A percentile compares a stretch with the other conserved stretches of the same genome.
phyloP scores from a whole-genome alignment of 2,329 filamentous ascomycete genomes.

The Penicillium brevicompactum region DNA sequence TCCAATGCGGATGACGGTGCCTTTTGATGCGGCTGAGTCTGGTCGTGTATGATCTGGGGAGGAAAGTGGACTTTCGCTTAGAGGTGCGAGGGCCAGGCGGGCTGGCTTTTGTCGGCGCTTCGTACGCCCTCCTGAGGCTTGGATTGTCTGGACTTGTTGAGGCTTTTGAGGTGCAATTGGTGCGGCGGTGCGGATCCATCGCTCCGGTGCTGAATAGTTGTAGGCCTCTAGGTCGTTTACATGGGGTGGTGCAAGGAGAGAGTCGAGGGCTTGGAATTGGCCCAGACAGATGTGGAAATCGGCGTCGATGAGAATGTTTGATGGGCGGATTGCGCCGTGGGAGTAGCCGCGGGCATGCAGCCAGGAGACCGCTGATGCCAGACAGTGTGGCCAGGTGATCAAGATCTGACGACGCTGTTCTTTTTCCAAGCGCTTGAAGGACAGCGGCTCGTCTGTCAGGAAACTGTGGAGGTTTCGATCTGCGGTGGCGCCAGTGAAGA shows the following conservation, averaged over 20 bases:
- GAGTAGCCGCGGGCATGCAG: conserved; percentile 57
- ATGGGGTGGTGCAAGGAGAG: conserved; percentile 56
- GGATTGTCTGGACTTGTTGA: conserved; percentile 28
- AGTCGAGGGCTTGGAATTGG: conserved; percentile 59
- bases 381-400: conserved; percentile 51
- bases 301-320: conserved; percentile 61
- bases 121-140: conserved; percentile 47
- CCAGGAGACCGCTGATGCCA: conserved; percentile 58
- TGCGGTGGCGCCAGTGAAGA: conserved; percentile 42
- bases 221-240: conserved; percentile 59
- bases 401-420: conserved; percentile 43
- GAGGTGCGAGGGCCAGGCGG: conserved; percentile 22
- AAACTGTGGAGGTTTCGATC: conserved; percentile 47
- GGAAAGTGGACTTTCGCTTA: conserved; percentile 25
- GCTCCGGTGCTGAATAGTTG: conserved; percentile 62
- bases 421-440: conserved; percentile 47
- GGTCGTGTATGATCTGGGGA: conserved; percentile 28
- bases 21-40: conserved; percentile 36
- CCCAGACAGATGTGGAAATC: conserved; percentile 59
- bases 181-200: conserved; percentile 45
- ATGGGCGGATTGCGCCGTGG: conserved; percentile 61
- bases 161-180: conserved; percentile 32
- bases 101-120: conserved; percentile 30
- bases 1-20: conserved; percentile 38
- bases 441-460: conserved; percentile 43